A percentile compares a stretch with the other conserved stretches of the same genome.
These are phyloP conservation scores for Torrubiellomyces zombiae DNA, from an alignment of 2,329 filamentous ascomycete species.

Conservation along the genomic window DNA sequence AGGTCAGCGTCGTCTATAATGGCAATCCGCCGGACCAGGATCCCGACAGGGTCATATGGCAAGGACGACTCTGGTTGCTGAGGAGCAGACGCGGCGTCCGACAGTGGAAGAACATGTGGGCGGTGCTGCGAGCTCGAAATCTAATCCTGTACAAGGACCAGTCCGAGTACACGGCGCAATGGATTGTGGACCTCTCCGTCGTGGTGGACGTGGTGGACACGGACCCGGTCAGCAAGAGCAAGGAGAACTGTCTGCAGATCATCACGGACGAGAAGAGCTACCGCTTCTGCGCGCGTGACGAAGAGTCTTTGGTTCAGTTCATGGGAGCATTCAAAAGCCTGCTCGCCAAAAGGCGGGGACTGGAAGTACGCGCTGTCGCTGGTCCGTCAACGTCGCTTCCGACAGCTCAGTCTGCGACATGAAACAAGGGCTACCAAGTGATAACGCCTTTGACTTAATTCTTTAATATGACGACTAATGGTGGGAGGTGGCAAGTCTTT, in stretches of 20 bases:
- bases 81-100: constrained; percentile 69
- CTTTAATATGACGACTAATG: too few species aligned
- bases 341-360: constrained; percentile 50
- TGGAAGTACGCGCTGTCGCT: constrained; percentile 32
- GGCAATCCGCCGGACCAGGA: constrained; percentile 37
- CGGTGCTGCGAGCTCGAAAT: constrained; percentile 70
- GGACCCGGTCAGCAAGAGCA: constrained; percentile 70
- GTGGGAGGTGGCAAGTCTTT: too few species aligned
- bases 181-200: constrained; percentile 60
- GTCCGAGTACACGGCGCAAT: constrained; percentile 70
- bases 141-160: constrained; percentile 89
- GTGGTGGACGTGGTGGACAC: constrained; percentile 89
- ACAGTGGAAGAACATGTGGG: constrained; percentile 93
- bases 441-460: too few species aligned
- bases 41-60: constrained; percentile 80
- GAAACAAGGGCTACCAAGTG: too few species aligned
- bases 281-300: constrained; percentile 59
- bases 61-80: constrained; percentile 75
- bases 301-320: constrained; percentile 69
- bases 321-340: constrained; percentile 85
- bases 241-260: constrained; percentile 75
- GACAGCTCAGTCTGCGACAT: too few species aligned
- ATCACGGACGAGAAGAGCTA: constrained; percentile 85
- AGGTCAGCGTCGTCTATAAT: constrained; percentile 33
- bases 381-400: not conserved